Evolutionary conservation across 2,329 filamentous ascomycete species (phyloP), one percentile per base, ranked within the genome.

Genomic region (Exophiala aquamarina): DNA sequence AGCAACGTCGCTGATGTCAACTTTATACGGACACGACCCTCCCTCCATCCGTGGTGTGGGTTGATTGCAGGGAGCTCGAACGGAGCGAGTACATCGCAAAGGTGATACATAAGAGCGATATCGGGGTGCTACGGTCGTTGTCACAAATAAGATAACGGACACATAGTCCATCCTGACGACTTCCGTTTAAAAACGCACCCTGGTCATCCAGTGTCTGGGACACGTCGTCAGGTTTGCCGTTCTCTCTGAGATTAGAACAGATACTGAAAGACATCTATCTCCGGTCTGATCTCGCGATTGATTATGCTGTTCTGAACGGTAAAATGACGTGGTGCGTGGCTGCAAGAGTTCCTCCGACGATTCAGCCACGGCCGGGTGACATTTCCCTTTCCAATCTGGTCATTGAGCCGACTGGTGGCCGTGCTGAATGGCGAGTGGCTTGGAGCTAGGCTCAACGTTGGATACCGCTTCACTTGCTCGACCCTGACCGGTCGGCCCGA

Each of bases 321-420:
- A 73, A 81, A 82, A 76, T 80, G 79, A 78, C 81, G 79, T 82
- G 78, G 78, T 82, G 81, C 79, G 78, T 77, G 77, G 70, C 6
- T 11, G 23, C 70, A 73, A 71, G 66, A 64, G 67, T 63, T 66
- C 66, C 70, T 40, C 44, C 39, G 39, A 41, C 49, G 47, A 51
- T 48, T 42, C 41, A 41, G 41, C 41, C 47, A 36, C 35, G 23
- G 43, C 44, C 45, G n/a, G 47, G 39, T 29, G 43, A 48, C 33
- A 41, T 40, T 31, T 44, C 41, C 41, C 44, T 26, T 26, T 6
- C n/a, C 11, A 40, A 38, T 34, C 40, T 41, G 42, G 42, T 15
- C 31, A 37, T 48, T 41, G 51, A 45, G 23, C 43, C 23, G 42
- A 47, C 51, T 48, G 50, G 51, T 44, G 42, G 47, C 32, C 31